A percentile compares a stretch with the other conserved stretches of the same genome.
Conservation (phyloP, 2,329 filamentous ascomycete genomes). For the Aspergillus ochraceoroseus region DNA sequence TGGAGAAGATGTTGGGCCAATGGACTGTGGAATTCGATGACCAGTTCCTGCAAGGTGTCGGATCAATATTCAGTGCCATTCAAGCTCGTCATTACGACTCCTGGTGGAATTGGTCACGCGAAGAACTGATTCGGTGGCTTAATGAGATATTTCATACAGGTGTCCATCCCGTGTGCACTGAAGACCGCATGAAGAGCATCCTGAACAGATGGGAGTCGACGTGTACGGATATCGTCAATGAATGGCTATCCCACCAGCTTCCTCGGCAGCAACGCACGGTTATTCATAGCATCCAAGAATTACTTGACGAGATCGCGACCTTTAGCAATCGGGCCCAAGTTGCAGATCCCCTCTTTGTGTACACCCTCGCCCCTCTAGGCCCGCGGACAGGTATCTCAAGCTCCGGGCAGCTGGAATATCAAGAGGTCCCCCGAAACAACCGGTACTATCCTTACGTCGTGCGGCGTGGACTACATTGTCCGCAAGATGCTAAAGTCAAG, state of each 20-base stretch:
- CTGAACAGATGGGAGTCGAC: slow-evolving; percentile 19
- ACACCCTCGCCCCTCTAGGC: slow-evolving; percentile 10
- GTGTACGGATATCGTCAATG: slow-evolving; percentile 15
- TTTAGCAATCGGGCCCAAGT: no score
- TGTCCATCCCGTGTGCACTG: not conserved
- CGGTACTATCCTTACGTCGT: slow-evolving; percentile 10
- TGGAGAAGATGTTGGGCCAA: slow-evolving; percentile 22
- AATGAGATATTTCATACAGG: slow-evolving; percentile 3
- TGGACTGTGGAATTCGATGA: slow-evolving; percentile 32
- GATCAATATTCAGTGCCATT: slow-evolving; percentile 26
- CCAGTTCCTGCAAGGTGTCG: slow-evolving; percentile 28
- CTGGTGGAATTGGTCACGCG: slow-evolving; percentile 36
- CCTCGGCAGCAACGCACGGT: no score
- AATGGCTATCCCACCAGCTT: no score
- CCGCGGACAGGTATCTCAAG: slow-evolving; percentile 12
- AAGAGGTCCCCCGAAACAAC: slow-evolving; percentile 7
- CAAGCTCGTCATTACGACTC: slow-evolving; percentile 33
- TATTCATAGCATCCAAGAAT: no score
- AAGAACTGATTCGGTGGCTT: slow-evolving; percentile 22
- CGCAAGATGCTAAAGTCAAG: not conserved
- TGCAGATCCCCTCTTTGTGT: slow-evolving; percentile 15
- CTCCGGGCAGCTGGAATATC: slow-evolving; percentile 12
- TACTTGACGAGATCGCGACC: no score
- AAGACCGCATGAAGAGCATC: slow-evolving; percentile 9
- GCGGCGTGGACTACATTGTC: not conserved